A percentile compares a stretch with the other conserved stretches of the same genome.
Conservation (phyloP, 495 filamentous ascomycete genomes). For the Neurospora sublineolata region DNA sequence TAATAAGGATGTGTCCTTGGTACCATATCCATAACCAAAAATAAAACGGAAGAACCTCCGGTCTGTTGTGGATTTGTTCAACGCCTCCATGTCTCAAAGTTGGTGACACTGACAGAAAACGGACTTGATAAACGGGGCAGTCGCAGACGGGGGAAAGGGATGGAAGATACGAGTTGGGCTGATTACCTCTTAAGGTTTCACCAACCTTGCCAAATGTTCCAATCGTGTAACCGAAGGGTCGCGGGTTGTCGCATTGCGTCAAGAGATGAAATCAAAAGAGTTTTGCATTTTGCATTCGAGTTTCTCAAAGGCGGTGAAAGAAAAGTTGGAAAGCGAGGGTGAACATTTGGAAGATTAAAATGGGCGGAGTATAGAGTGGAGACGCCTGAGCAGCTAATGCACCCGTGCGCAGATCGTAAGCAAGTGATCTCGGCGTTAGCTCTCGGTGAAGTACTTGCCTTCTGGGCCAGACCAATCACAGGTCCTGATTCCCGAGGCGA, state of each 20-base stretch:
- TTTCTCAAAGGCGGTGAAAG: neutral
- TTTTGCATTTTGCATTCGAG: neutral
- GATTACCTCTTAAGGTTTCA: neutral
- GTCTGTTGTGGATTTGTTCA: neutral
- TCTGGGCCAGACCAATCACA: neutral
- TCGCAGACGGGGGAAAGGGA: neutral
- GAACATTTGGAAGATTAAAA: neutral
- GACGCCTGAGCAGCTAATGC: neutral
- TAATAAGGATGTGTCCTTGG: neutral
- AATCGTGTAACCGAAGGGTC: neutral
- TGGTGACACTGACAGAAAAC: neutral
- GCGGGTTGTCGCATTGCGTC: neutral
- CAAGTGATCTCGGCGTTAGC: neutral
- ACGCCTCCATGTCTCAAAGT: neutral
- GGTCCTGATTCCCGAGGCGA: neutral
- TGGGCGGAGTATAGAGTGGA: neutral
- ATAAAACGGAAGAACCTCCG: neutral
- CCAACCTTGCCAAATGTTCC: neutral
- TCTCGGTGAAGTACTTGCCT: neutral
- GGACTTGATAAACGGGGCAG: neutral
- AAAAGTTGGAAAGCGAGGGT: neutral
- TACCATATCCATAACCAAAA: neutral
- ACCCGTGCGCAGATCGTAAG: neutral
- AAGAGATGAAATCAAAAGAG: neutral
- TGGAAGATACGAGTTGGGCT: neutral